Evolutionary conservation across 1,139 yeast genomes (phyloP).

Genomic region (Wickerhamomyces sp.): DNA sequence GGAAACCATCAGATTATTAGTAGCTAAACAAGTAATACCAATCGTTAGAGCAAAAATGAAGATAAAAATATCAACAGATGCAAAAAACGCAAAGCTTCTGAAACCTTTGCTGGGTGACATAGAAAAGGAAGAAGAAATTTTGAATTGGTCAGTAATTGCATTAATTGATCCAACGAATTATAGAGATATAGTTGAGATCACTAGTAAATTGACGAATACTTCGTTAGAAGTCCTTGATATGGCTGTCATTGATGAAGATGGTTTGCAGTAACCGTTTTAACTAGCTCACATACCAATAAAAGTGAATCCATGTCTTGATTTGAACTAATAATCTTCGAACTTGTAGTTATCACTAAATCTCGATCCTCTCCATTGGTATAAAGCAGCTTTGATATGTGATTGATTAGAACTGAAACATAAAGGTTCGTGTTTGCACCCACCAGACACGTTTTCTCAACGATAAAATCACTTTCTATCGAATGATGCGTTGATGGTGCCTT

Average conservation of each 20-base stretch:
- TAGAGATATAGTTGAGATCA: conserved; percentile 51
- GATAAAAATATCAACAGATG: conserved; percentile 52
- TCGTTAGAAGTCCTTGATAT: conserved; percentile 82
- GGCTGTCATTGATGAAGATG: conserved; percentile 74
- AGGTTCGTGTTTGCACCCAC: conserved; percentile 28
- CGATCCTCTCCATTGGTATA: conserved; percentile 21
- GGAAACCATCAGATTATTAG: conserved; percentile 80
- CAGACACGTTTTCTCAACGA: conserved; percentile 21
- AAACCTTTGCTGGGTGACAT: conserved; percentile 48
- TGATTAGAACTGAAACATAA: conserved; percentile 30
- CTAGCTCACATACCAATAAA: conserved; percentile 23
- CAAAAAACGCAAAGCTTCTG: conserved; percentile 46
- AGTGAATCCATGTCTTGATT: conserved; percentile 23
- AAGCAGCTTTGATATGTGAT: conserved; percentile 31
- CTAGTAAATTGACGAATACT: conserved; percentile 52
- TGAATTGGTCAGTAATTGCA: conserved; percentile 63
- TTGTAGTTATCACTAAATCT: conserved; percentile 34
- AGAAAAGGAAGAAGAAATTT: conserved; percentile 53
- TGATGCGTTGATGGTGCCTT: conserved; percentile 25
- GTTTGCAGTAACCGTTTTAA: conserved; percentile 26
- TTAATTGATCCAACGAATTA: conserved; percentile 88
- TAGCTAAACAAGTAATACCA: conserved; percentile 79
- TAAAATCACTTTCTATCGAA: conserved; percentile 12
- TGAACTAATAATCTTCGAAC: conserved; percentile 34
- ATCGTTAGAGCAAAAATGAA: conserved; percentile 95